Evolutionary conservation across 1,284 basidiomycete species (phyloP).

Genomic region (Heterobasidion parviporum): DNA sequence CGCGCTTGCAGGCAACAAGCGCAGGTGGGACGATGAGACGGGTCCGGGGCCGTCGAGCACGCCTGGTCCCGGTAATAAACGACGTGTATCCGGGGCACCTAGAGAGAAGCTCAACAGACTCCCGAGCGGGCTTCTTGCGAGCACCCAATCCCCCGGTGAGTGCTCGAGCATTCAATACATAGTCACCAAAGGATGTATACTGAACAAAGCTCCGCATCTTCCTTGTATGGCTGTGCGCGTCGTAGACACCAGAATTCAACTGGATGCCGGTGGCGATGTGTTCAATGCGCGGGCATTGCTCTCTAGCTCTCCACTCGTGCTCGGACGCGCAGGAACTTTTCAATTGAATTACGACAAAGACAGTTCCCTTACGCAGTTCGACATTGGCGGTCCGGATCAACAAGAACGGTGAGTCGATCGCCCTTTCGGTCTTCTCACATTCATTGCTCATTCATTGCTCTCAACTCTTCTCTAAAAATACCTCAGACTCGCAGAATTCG

Average conservation of each 20-base stretch:
- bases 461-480: slow-evolving; percentile 11
- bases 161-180: background rate
- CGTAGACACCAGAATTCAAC: background rate
- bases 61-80: slow-evolving; percentile 7
- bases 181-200: background rate
- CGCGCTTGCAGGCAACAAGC: background rate
- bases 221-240: background rate
- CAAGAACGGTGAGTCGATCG: slow-evolving; percentile 8
- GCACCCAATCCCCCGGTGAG: slow-evolving; percentile 7
- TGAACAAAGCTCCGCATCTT: background rate
- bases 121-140: slow-evolving; percentile 8
- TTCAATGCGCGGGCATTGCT: background rate
- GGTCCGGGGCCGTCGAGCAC: background rate
- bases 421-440: background rate
- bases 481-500: slow-evolving; percentile 45
- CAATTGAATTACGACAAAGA: slow-evolving; percentile 2
- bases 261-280: background rate
- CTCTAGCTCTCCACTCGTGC: background rate
- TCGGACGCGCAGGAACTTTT: slow-evolving; percentile 1
- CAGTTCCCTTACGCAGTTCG: slow-evolving; percentile 11
- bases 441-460: background rate
- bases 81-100: background rate
- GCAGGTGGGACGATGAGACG: background rate
- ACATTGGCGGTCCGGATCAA: slow-evolving; percentile 17
- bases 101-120: slow-evolving; percentile 1